Conservation (phyloP, 2,329 filamentous ascomycete species). For the Pseudogymnoascus sp. region DNA sequence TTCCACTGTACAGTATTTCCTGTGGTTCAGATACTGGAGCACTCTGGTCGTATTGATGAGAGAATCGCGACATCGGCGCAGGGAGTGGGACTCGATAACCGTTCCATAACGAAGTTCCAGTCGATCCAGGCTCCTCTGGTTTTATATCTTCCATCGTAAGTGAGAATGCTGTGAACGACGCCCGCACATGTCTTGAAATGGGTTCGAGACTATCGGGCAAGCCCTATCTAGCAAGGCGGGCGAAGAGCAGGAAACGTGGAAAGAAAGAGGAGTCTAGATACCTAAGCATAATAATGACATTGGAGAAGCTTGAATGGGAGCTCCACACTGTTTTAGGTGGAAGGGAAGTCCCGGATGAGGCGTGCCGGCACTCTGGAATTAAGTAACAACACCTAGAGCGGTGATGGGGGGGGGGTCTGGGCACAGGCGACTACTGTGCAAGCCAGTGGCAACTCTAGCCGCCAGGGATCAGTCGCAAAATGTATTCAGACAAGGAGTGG, state of each 20-base stretch:
- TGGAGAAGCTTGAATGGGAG: constrained; percentile 9
- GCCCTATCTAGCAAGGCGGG: not conserved
- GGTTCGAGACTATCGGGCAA: not conserved
- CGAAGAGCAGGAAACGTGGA: not conserved
- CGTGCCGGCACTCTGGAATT: constrained; percentile 9
- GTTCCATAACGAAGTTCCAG: not conserved
- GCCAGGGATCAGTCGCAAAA: not conserved
- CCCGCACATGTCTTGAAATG: constrained; percentile 6
- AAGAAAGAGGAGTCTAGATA: constrained; percentile 3
- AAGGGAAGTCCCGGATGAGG: constrained; percentile 11
- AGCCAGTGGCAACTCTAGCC: constrained; percentile 8
- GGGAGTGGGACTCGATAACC: constrained; percentile 3
- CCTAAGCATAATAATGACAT: constrained; percentile 10
- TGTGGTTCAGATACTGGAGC: not conserved
- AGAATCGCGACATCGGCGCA: not conserved
- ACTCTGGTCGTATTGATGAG: constrained; percentile 2
- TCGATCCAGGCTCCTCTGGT: constrained; percentile 3
- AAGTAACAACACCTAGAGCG: constrained; percentile 2
- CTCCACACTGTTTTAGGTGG: constrained; percentile 10
- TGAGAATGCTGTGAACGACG: constrained; percentile 6
- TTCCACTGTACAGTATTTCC: not conserved
- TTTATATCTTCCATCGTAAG: constrained; percentile 11
- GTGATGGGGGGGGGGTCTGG: constrained; percentile 1
- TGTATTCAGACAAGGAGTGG: constrained; percentile 2
- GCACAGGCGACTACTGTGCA: constrained; percentile 4